Conservation (phyloP, 805 yeast genomes). For the Yamadazyma sp. region DNA sequence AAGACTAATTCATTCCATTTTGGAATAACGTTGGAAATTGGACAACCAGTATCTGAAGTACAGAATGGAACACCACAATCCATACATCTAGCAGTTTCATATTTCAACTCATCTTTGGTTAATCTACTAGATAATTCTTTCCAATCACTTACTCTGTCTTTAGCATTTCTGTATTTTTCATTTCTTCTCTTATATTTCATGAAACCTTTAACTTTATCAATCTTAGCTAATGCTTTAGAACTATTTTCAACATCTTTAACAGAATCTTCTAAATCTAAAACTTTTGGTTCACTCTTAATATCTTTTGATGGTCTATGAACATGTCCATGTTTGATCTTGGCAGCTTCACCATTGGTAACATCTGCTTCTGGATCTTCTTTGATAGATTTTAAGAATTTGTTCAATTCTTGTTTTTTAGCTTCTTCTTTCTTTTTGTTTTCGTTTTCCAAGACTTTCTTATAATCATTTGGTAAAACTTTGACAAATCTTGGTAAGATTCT, state of each 20-base stretch:
- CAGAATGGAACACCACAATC: constrained; percentile 99
- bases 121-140: constrained; percentile 80
- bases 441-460: constrained; percentile 80
- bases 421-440: constrained; percentile 65
- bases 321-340: constrained; percentile 52
- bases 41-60: constrained; percentile 97
- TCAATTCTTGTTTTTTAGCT: constrained; percentile 64
- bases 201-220: constrained; percentile 86
- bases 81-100: constrained; percentile 97
- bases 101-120: constrained; percentile 79
- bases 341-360: constrained; percentile 84
- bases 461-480: constrained; percentile 89
- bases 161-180: constrained; percentile 79
- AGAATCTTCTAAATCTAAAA: constrained; percentile 87
- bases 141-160: constrained; percentile 85
- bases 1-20: constrained; percentile 97
- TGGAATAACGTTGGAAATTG: constrained; percentile 94
- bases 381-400: constrained; percentile 62
- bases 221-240: constrained; percentile 55
- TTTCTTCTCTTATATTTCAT: constrained; percentile 88
- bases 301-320: constrained; percentile 28
- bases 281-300: constrained; percentile 67
- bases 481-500: constrained; percentile 84
- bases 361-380: constrained; percentile 83
- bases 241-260: constrained; percentile 66